Evolutionary conservation across 805 yeast genomes (phyloP).

Genomic region (Metschnikowia borealis): DNA sequence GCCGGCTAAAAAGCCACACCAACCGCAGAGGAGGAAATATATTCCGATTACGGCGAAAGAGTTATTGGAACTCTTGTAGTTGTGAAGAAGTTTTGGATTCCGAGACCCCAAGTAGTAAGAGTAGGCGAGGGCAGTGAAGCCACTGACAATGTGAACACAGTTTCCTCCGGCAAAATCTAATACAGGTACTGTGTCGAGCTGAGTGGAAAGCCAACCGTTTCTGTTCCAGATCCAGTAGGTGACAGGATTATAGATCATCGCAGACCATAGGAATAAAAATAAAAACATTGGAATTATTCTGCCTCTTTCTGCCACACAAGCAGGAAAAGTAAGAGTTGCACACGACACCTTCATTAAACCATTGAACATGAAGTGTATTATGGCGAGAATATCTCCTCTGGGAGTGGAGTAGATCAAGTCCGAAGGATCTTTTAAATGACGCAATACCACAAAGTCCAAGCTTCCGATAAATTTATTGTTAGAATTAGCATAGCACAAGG

Average conservation of each 20-base stretch:
- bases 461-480: conserved; percentile 33
- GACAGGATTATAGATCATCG: conserved; percentile 39
- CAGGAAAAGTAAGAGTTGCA: conserved; percentile 41
- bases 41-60: conserved; percentile 32
- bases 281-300: conserved; percentile 39
- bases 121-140: conserved; percentile 43
- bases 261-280: conserved; percentile 38
- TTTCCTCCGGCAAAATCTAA: conserved; percentile 45
- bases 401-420: conserved; percentile 26
- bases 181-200: conserved; percentile 31
- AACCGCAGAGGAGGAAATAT: conserved; percentile 26
- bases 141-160: conserved; percentile 43
- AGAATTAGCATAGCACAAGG: conserved; percentile 36
- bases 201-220: conserved; percentile 41
- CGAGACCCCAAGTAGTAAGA: conserved; percentile 42
- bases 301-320: conserved; percentile 43
- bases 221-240: conserved; percentile 45
- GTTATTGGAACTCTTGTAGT: conserved; percentile 35
- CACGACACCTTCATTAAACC: conserved; percentile 37
- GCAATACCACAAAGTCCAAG: conserved; percentile 26
- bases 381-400: conserved; percentile 35
- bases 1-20: conserved; percentile 43
- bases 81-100: conserved; percentile 33
- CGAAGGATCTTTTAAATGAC: conserved; percentile 9
- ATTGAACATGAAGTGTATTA: conserved; percentile 38